Conservation (phyloP, 1,284 basidiomycete species). For the Ganoderma resinaceum region DNA sequence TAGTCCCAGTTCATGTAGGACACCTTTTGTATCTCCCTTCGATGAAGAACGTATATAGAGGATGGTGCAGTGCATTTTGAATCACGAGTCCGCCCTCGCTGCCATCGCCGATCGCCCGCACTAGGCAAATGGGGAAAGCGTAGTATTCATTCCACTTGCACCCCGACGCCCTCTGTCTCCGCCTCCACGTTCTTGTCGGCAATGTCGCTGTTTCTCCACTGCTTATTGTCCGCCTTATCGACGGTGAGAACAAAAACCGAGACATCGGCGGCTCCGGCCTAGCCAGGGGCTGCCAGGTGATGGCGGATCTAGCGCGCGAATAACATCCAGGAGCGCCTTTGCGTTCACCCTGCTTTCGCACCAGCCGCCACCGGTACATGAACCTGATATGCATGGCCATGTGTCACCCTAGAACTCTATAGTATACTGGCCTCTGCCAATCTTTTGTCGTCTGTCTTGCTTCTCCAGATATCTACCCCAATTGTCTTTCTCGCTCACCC, state of each 20-base stretch:
- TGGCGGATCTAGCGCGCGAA: conserved; percentile 16
- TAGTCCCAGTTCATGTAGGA: neutral
- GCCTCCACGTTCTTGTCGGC: conserved; percentile 5
- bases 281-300: neutral
- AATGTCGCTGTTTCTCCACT: neutral
- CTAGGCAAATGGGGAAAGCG: conserved; percentile 15
- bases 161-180: neutral
- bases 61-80: conserved; percentile 4
- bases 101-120: neutral
- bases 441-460: conserved; percentile 2
- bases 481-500: neutral
- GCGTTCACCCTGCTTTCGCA: conserved; percentile 8
- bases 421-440: conserved; percentile 6
- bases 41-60: neutral
- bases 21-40: neutral
- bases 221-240: conserved; percentile 10
- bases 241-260: conserved; percentile 9
- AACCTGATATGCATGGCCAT: conserved; percentile 14
- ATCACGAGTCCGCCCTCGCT: conserved; percentile 5
- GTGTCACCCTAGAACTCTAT: conserved; percentile 9
- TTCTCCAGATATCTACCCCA: conserved; percentile 4
- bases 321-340: neutral
- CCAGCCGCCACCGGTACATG: conserved; percentile 6
- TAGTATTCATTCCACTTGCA: conserved; percentile 5
- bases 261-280: conserved; percentile 5